Evolutionary conservation across 768 basidiomycete species (phyloP), one percentile per base, ranked within the genome.

Genomic region (Podaxis pistillaris): DNA sequence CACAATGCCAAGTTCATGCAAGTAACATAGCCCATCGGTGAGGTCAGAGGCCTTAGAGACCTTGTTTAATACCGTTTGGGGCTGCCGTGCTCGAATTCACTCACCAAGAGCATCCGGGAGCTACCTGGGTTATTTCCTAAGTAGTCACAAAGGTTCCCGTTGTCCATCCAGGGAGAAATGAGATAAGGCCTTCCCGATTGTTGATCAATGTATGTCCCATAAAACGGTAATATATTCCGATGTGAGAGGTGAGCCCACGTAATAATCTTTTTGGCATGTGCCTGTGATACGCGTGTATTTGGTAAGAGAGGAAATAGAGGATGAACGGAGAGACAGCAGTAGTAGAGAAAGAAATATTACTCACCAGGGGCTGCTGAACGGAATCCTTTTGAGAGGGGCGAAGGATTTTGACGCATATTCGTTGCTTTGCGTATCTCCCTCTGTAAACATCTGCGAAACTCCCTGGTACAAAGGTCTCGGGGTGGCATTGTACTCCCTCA

Each of bases 171-270:
- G 6, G 69, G 68, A 6, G 68, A 69, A 1, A 72, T 60, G 1
- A 72, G 40, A 19, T 59, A 66, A 1, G 65, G 51, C 22, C 55
- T 52, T 36, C 19, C 19, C 19, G 19, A 19, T 19, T 19, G 19
- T 19, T 19, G 19, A 19, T 19, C 19, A 19, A 19, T 22, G 50
- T 67, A 77, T 11, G 73, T 52, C 2, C 77, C 76, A 65, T 73
- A 71, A 28, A 78, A 62, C 1, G 75, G 76, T 22, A 78, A 63
- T 17, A 78, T 71, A 41, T 76, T 77, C 0, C 69, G 68, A 59
- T 79, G 78, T 0, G 58, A 64, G 8, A 78, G 50, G 60, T 74
- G 69, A 6, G 66, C 67, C 77, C 78, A 79, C 40, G 72, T 47
- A 22, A 72, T 64, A 12, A 74, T 73, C 46, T 79, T 78, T 22